Evolutionary conservation across 441 rosid species (phyloP).

Genomic region (Aquilaria agallochum): DNA sequence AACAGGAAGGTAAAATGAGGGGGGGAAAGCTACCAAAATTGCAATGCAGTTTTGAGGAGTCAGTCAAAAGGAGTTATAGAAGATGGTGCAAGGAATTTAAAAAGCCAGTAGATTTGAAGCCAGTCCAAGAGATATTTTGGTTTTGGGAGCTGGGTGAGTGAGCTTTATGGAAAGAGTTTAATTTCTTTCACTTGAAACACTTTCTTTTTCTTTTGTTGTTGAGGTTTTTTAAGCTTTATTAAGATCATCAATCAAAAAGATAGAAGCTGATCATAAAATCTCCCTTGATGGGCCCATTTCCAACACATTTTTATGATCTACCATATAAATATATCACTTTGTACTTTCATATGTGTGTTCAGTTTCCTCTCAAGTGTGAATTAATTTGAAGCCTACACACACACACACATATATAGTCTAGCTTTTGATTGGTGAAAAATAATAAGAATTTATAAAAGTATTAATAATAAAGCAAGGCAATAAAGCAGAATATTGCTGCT

Average conservation of each 20-base stretch:
- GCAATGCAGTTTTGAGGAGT: constrained; percentile 15
- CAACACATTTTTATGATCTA: constrained; percentile 12
- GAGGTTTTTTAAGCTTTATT: neutral
- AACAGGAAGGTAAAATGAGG: constrained; percentile 17
- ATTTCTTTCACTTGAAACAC: constrained; percentile 28
- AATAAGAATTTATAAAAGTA: too few relatives aligned
- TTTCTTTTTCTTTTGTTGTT: too few relatives aligned
- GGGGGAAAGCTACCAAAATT: constrained; percentile 22
- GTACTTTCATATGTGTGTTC: constrained; percentile 15
- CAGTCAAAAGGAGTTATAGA: constrained; percentile 43
- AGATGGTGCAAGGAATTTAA: constrained; percentile 18
- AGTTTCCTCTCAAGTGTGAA: constrained; percentile 17
- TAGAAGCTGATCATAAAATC: constrained; percentile 19
- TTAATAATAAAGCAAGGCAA: constrained; percentile 10
- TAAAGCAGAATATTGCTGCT: constrained; percentile 23
- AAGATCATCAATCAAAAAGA: constrained; percentile 28
- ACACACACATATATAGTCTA: neutral
- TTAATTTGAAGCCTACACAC: constrained; percentile 22
- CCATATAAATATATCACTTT: neutral
- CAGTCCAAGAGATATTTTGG: constrained; percentile 19
- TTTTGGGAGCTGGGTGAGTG: neutral
- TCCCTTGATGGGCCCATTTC: constrained; percentile 33
- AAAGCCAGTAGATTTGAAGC: constrained; percentile 22
- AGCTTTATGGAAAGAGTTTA: constrained; percentile 32
- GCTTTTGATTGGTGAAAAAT: too few relatives aligned